Conservation (phyloP, 345 rosid genomes). For the Eucalyptus grandis region DNA sequence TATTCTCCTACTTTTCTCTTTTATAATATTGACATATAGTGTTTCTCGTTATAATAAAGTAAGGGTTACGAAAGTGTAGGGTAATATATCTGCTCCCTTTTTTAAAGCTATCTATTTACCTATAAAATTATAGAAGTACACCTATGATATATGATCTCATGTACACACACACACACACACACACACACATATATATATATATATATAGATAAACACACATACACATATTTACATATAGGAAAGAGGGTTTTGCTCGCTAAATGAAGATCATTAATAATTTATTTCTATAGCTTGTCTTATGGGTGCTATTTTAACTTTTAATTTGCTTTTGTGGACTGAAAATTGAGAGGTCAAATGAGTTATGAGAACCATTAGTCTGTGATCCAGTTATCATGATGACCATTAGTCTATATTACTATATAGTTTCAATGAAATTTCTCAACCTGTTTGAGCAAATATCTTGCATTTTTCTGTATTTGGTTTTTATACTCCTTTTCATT, state of each 20-base stretch:
- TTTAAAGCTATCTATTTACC: not conserved
- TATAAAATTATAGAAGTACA: not conserved
- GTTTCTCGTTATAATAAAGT: not conserved
- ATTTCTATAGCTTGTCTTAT: not conserved
- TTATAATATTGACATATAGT: not conserved
- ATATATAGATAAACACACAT: fast-evolving
- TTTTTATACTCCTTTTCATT: no score
- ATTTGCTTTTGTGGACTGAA: not conserved
- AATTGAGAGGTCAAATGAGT: not conserved
- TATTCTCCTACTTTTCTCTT: not conserved
- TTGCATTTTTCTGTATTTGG: not conserved
- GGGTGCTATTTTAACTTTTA: not conserved
- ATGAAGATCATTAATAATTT: not conserved
- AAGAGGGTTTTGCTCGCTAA: not conserved
- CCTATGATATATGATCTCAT: not conserved
- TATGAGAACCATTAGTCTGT: not conserved
- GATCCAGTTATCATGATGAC: not conserved
- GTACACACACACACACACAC: no score
- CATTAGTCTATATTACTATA: not conserved
- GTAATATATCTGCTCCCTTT: not conserved
- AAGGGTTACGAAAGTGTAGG: not conserved
- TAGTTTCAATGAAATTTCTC: not conserved
- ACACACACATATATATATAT: no score
- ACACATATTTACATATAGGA: not conserved
- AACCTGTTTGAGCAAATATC: no score